Base-by-base conservation (phyloP, 768 basidiomycete species). In the Tulasnella sp. region DNA sequence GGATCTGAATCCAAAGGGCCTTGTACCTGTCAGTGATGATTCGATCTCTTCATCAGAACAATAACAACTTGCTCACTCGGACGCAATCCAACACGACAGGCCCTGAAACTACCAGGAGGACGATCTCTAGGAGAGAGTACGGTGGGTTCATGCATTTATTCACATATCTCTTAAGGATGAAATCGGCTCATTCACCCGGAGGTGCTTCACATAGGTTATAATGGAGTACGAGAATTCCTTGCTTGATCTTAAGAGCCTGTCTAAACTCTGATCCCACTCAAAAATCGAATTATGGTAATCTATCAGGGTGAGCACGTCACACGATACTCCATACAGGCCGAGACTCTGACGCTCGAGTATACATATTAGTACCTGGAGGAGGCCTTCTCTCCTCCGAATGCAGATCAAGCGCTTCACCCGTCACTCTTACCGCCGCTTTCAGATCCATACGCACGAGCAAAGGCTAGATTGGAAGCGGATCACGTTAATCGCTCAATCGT, bases 1-100 rank as follows among this genome's bases (percentile, higher is more conserved):
- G n/a, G 80, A 86, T 38, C 74, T 88, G 17, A 89, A 87, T 15
- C 87, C 88, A 0, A 88, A 86, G 65, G 88, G 89, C 0, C 76
- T 92, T 3, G 86, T 93, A 1, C 88, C 88, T 0, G 86, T 77
- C 0, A 7, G 55, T 26, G 19, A 15, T n/a, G n/a, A n/a, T n/a
- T n/a, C n/a, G n/a, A n/a, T n/a, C n/a, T n/a, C n/a, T n/a, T n/a
- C n/a, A n/a, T n/a, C n/a, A 38, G 34, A 7, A 38, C 7, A 5
- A 38, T 15, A 15, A 38, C 5, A 38, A 15, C 34, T 15, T 5
- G 34, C 5, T 5, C 34, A 7, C 34, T 38, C 34, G 34, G 5
- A 38, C 34, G 34, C 34, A 38, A 38, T 38, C 34, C 34, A 38
- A 38, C 34, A 26, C 17, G 29, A 3, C 32, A 56, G 55, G 55